These are phyloP conservation scores for Arthroderma sp. DNA, from an alignment of 2,329 filamentous ascomycete genomes.

Conservation along the genomic window DNA sequence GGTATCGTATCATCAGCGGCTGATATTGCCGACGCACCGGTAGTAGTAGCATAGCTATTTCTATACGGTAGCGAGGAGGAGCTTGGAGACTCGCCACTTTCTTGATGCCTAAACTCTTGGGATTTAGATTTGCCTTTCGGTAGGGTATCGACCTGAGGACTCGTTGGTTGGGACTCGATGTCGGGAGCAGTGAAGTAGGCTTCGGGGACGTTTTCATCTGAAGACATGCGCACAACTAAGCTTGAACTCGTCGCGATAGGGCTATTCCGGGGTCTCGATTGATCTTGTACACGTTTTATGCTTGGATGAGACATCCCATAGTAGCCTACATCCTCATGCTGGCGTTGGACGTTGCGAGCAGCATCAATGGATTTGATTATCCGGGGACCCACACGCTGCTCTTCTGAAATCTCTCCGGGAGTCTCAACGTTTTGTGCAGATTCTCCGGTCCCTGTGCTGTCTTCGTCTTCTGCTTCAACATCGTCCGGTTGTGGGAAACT, in stretches of 20 bases:
- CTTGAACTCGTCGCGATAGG: neutral
- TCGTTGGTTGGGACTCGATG: neutral
- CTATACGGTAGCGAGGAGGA: neutral
- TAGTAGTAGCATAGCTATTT: neutral
- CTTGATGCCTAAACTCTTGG: neutral
- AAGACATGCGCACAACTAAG: conserved; percentile 8
- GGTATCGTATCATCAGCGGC: neutral
- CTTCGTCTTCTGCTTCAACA: conserved; percentile 17
- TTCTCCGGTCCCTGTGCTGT: conserved; percentile 8
- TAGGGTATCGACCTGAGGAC: neutral
- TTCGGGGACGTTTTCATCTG: conserved; percentile 7
- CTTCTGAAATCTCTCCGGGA: neutral
- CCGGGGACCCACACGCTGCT: neutral
- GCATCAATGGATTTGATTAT: conserved; percentile 12
- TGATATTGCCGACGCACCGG: neutral
- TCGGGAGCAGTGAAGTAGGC: conserved; percentile 9
- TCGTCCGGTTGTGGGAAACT: conserved; percentile 28
- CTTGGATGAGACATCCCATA: neutral
- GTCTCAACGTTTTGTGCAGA: neutral
- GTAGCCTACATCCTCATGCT: neutral
- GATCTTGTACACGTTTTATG: neutral
- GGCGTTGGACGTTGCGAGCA: neutral
- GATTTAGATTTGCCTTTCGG: neutral
- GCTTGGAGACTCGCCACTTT: neutral
- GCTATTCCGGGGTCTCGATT: neutral